These are phyloP conservation scores for Cylindrotheca closterium DNA, from an alignment of 108 stramenopile species.

Conservation along the genomic window DNA sequence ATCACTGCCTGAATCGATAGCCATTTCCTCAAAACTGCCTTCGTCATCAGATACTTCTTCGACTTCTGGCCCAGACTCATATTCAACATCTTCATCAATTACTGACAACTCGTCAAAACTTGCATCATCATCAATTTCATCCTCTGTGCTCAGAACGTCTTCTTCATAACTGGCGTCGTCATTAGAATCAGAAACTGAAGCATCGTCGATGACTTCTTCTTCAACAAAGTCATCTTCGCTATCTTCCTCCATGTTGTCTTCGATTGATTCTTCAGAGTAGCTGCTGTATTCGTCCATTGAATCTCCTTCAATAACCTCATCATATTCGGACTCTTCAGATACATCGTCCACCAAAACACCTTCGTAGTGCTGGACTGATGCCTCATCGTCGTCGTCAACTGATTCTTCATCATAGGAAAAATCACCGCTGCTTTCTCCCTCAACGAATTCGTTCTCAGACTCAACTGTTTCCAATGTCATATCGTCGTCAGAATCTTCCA, in stretches of 20 bases:
- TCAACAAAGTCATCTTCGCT: neutral
- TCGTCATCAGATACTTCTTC: neutral
- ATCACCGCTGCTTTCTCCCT: too few species aligned
- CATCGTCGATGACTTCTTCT: neutral
- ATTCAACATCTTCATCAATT: neutral
- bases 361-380: neutral
- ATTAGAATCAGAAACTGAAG: neutral
- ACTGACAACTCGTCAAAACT: neutral
- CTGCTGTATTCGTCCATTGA: neutral
- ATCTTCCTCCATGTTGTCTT: conserved; percentile 3
- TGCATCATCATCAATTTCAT: neutral
- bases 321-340: neutral
- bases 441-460: conserved; percentile 4
- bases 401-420: conserved; percentile 2
- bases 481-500: too few species aligned
- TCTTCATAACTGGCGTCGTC: neutral
- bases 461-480: too few species aligned
- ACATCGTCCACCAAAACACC: neutral
- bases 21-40: neutral
- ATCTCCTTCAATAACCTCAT: neutral
- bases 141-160: neutral
- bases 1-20: neutral
- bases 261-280: conserved; percentile 6
- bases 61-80: neutral
- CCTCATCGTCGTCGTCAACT: neutral